A percentile compares a stretch with the other conserved stretches of the same genome.
These are phyloP conservation scores for Friedmanniomyces endolithicus DNA, from an alignment of 495 filamentous ascomycete species.

Conservation along the genomic window DNA sequence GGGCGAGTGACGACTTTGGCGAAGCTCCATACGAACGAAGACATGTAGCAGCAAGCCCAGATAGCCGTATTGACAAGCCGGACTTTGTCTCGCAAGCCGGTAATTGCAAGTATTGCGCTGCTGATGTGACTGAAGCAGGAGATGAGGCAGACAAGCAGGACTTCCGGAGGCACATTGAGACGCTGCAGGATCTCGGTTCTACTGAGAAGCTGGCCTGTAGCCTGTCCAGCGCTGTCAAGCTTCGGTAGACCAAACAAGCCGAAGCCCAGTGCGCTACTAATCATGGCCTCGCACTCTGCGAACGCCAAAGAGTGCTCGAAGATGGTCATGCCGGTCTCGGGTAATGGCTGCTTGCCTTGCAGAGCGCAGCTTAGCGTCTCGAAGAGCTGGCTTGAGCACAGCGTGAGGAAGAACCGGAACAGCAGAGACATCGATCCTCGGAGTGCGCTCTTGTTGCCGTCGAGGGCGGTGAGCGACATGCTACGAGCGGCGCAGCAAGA, in stretches of 20 bases:
- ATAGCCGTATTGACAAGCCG: constrained; percentile 74
- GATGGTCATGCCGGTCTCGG: constrained; percentile 90
- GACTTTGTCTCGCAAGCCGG: constrained; percentile 62
- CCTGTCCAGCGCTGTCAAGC: constrained; percentile 4
- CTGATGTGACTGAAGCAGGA: constrained; percentile 80
- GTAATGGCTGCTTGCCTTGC: constrained; percentile 65
- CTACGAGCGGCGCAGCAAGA: constrained; percentile 57
- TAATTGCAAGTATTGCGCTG: constrained; percentile 67
- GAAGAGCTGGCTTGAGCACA: constrained; percentile 76
- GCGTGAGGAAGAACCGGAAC: constrained; percentile 75
- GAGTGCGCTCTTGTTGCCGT: constrained; percentile 29
- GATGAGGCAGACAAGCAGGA: constrained; percentile 75
- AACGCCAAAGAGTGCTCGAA: constrained; percentile 96
- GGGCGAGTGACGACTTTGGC: constrained; percentile 16
- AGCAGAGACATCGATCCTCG: constrained; percentile 67
- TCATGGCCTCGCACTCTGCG: constrained; percentile 82
- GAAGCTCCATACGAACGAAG: constrained; percentile 59
- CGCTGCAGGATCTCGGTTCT: constrained; percentile 36
- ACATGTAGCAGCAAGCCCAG: constrained; percentile 84
- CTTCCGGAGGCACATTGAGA: constrained; percentile 77
- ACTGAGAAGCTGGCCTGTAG: constrained; percentile 23
- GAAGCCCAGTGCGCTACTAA: constrained; percentile 61
- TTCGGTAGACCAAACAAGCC: constrained; percentile 42
- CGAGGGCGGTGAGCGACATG: constrained; percentile 43
- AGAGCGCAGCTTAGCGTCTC: constrained; percentile 78